A percentile compares a stretch with the other conserved stretches of the same genome.
Conservation (phyloP, 495 filamentous ascomycete genomes). For the Trichoderma asperelloides region DNA sequence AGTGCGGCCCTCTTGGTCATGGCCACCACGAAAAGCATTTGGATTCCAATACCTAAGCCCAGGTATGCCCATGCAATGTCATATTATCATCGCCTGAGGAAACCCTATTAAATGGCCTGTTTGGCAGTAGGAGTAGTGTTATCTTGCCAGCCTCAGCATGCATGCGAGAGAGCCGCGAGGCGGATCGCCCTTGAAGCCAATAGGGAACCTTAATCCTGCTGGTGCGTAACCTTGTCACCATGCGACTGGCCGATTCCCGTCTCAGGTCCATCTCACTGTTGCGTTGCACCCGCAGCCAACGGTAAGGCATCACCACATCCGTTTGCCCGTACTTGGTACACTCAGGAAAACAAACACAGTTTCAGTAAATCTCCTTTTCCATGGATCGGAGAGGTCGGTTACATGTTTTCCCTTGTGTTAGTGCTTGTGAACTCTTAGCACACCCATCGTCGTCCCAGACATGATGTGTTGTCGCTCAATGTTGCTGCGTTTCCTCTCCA, state of each 20-base stretch:
- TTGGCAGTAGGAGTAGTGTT: no score
- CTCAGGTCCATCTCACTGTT: not conserved
- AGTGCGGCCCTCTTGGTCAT: no score
- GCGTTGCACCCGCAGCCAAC: not conserved
- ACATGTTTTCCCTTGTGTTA: not conserved
- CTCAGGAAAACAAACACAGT: not conserved
- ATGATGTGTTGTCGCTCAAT: no score
- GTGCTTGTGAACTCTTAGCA: no score
- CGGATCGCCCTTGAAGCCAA: not conserved
- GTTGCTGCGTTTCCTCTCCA: no score
- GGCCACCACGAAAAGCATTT: no score
- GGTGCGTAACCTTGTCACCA: not conserved
- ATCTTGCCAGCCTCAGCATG: not conserved
- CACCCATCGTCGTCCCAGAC: no score
- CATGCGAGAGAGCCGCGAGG: not conserved
- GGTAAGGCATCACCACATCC: conserved; percentile 1
- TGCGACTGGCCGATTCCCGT: not conserved
- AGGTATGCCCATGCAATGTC: no score
- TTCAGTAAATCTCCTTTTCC: not conserved
- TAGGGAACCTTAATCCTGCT: not conserved
- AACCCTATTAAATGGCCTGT: no score
- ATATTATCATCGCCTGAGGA: no score
- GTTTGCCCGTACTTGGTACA: not conserved
- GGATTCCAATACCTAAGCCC: no score
- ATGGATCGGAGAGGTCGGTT: not conserved